Evolutionary conservation across 805 yeast genomes (phyloP), one percentile per base, ranked within the genome.

Genomic region (Candida arabinofermentans): DNA sequence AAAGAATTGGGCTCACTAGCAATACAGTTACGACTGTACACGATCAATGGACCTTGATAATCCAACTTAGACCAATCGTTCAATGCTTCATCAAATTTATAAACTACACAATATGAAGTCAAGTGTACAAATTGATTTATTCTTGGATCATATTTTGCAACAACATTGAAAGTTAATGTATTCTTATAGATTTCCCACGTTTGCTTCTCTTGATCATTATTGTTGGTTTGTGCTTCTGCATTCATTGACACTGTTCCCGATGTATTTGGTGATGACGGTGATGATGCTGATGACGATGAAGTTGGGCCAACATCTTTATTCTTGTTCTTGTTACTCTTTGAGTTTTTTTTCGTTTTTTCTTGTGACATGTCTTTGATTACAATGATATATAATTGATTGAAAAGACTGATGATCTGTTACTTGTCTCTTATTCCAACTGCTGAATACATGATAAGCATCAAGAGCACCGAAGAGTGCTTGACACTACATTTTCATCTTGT

Each of bases 31-130:
- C 63, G 55, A 21, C 62, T 59, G 55, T 85, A 85, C 23, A 84
- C 67, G 0, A 86, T 81, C 35, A 84, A 54, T 0, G 84, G 78
- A 3, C 95, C 95, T 56, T 78, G 85, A 52, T 66, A 81, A 27
- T 83, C 89, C 18, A 77, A 60, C 49, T 84, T 83, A 27, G 70
- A 69, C 95, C 95, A 85, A 50, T 81, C 85, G 48, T 75, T 79
- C 24, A 64, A 62, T 7, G 63, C 69, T 17, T 71, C 69, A 49
- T 75, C 76, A 65, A 76, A 84, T 55, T 79, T 75, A 60, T 83
- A 85, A 14, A 83, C 69, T 24, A 83, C 86, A 42, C 85, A 79
- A 58, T 83, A 86, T 13, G 90, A 79, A 2, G 90, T 76, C 39
- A 80, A 75, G 53, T 77, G 82, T 32, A 83, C 63, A 24, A 85